phyloP scores from a whole-genome alignment of 2,329 filamentous ascomycete genomes.

The Aspergillus fijiensis region DNA sequence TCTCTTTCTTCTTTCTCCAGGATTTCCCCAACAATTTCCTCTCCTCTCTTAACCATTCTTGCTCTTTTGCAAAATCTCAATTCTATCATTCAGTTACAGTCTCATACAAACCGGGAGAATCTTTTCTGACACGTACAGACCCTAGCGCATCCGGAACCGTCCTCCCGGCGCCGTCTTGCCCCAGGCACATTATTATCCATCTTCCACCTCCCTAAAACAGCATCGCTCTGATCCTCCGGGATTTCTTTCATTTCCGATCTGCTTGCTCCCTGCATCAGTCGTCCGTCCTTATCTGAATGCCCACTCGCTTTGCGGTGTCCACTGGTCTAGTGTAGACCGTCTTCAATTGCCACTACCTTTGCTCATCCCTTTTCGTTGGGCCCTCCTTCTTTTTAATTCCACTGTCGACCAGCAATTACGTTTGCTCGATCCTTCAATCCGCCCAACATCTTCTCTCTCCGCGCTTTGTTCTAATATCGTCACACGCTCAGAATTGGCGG shows the following conservation, averaged over 20 bases:
- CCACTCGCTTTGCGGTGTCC: conserved; percentile 8
- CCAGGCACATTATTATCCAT: conserved; percentile 12
- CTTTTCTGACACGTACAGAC: conserved; percentile 13
- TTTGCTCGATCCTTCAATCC: background rate
- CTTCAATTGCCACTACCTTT: background rate
- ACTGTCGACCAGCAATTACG: conserved; percentile 4
- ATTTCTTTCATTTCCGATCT: conserved; percentile 10
- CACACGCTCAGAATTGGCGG: background rate
- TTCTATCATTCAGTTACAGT: background rate
- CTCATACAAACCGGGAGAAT: background rate
- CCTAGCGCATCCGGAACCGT: conserved; percentile 23
- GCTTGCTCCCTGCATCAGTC: conserved; percentile 4
- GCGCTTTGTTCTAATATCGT: background rate
- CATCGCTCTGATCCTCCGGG: conserved; percentile 3
- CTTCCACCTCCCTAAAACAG: conserved; percentile 15
- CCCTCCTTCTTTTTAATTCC: background rate
- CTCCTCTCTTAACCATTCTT: too few relatives aligned
- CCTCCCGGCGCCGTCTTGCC: conserved; percentile 24
- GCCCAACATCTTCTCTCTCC: background rate
- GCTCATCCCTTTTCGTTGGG: background rate
- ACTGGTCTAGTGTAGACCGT: conserved; percentile 9
- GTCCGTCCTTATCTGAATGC: conserved; percentile 6
- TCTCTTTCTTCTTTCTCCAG: background rate
- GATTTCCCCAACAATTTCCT: too few relatives aligned
- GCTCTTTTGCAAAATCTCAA: background rate